Percentiles rank a stretch among this genome's conserved stretches.
phyloP scores from a whole-genome alignment of 2,329 filamentous ascomycete species.

The Cladosporium sp. region DNA sequence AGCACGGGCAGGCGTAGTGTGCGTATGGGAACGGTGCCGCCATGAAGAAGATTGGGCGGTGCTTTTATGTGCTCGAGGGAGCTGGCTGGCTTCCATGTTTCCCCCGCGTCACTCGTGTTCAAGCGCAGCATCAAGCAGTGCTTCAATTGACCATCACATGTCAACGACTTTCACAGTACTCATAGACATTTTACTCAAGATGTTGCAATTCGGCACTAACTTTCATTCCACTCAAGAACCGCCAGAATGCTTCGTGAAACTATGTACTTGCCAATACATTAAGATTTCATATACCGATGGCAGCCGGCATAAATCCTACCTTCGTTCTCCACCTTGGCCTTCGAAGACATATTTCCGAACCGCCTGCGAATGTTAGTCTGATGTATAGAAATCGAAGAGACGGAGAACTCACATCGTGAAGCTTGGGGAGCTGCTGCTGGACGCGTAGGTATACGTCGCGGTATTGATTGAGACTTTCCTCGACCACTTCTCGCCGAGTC shows the following conservation, averaged over 20 bases:
- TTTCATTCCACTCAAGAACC: neutral
- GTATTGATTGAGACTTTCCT: conserved; percentile 84
- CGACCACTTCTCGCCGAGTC: conserved; percentile 71
- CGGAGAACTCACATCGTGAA: conserved; percentile 51
- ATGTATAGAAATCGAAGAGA: neutral
- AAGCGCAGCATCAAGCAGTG: neutral
- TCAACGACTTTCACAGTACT: neutral
- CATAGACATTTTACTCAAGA: neutral
- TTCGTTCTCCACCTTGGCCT: neutral
- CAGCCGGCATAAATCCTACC: neutral
- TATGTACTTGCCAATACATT: neutral
- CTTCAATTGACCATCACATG: neutral
- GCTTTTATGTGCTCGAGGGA: neutral
- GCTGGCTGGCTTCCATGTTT: conserved; percentile 4
- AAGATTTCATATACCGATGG: neutral
- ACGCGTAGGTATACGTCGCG: conserved; percentile 82
- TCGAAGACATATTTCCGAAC: conserved; percentile 29
- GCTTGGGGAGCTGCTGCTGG: conserved; percentile 67
- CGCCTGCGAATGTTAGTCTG: conserved; percentile 15
- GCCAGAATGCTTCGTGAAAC: neutral
- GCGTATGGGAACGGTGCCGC: conserved; percentile 54
- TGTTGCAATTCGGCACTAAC: neutral
- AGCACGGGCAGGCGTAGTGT: conserved; percentile 65
- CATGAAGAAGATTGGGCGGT: conserved; percentile 4
- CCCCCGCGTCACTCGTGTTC: conserved; percentile 5